Evolutionary conservation across 2,329 filamentous ascomycete species (phyloP).

Genomic region (Phoma sp.): DNA sequence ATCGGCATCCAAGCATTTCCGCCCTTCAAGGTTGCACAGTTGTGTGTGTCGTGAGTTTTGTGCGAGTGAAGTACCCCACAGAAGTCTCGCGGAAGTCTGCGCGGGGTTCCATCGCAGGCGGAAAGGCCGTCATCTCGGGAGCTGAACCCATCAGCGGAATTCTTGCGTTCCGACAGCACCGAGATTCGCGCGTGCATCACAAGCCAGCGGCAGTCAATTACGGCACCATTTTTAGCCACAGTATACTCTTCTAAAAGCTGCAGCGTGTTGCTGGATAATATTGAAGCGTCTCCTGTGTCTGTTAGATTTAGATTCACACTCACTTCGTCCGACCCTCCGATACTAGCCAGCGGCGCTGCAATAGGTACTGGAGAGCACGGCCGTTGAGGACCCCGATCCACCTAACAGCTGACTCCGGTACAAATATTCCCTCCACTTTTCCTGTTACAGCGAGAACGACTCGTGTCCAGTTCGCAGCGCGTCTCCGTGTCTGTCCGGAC

Average conservation of each 20-base stretch:
- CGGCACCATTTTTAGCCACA: constrained; percentile 33
- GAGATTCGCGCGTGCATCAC: neutral
- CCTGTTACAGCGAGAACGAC: constrained; percentile 31
- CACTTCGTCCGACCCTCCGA: constrained; percentile 12
- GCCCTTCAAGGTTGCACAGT: neutral
- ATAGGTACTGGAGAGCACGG: constrained; percentile 17
- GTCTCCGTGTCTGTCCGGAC: constrained; percentile 19
- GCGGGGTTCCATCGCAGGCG: constrained; percentile 1
- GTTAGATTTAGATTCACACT: constrained; percentile 4
- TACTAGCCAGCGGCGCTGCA: constrained; percentile 11
- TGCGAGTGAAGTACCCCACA: constrained; percentile 1
- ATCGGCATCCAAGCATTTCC: neutral
- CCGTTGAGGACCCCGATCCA: constrained; percentile 20
- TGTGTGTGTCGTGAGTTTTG: neutral
- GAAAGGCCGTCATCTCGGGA: constrained; percentile 1
- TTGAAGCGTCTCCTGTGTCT: neutral
- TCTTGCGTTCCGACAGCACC: constrained; percentile 10
- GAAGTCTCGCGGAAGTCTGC: neutral
- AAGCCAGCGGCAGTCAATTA: constrained; percentile 24
- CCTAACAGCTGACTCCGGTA: constrained; percentile 24
- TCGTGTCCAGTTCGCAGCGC: constrained; percentile 27
- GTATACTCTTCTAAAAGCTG: neutral
- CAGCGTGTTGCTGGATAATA: constrained; percentile 3
- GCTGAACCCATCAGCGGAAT: constrained; percentile 17
- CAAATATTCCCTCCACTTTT: constrained; percentile 39